phyloP scores from a whole-genome alignment of 768 basidiomycete genomes.

The Xerocomellus dryophilus region DNA sequence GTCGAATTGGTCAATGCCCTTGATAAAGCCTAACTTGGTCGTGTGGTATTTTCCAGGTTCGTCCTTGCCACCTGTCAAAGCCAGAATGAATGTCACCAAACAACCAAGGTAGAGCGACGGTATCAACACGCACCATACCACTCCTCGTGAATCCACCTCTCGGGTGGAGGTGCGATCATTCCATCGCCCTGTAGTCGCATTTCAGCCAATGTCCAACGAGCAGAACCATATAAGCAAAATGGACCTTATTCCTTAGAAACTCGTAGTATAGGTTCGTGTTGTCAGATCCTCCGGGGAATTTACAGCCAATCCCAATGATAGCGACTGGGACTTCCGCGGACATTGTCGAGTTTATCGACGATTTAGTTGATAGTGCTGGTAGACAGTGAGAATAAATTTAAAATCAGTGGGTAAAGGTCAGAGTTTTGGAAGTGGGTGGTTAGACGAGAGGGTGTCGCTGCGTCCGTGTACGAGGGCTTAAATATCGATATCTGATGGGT shows the following conservation, averaged over 20 bases:
- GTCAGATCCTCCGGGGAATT: slow-evolving; percentile 32
- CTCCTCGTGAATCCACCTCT: slow-evolving; percentile 31
- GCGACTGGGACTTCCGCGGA: slow-evolving; percentile 31
- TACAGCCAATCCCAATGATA: slow-evolving; percentile 33
- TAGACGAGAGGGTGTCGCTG: neutral
- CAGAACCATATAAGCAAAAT: neutral
- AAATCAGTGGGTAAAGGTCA: neutral
- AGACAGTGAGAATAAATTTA: neutral
- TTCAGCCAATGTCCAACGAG: neutral
- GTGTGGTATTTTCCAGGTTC: slow-evolving; percentile 32
- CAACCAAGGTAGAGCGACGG: neutral
- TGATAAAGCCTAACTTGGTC: slow-evolving; percentile 31
- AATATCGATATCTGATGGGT: neutral
- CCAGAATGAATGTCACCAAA: neutral
- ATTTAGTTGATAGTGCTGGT: neutral
- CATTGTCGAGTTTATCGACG: slow-evolving; percentile 17
- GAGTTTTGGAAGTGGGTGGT: neutral
- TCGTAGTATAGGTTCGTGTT: slow-evolving; percentile 31
- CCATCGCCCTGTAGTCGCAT: slow-evolving; percentile 27
- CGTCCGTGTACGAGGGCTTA: neutral
- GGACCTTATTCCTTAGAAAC: slow-evolving; percentile 30
- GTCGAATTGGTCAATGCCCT: slow-evolving; percentile 33
- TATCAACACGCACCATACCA: slow-evolving; percentile 29
- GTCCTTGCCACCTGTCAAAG: slow-evolving; percentile 25
- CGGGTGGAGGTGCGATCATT: slow-evolving; percentile 25